Evolutionary conservation across 2,329 filamentous ascomycete genomes (phyloP).

Genomic region (Calonectria leucothoes): DNA sequence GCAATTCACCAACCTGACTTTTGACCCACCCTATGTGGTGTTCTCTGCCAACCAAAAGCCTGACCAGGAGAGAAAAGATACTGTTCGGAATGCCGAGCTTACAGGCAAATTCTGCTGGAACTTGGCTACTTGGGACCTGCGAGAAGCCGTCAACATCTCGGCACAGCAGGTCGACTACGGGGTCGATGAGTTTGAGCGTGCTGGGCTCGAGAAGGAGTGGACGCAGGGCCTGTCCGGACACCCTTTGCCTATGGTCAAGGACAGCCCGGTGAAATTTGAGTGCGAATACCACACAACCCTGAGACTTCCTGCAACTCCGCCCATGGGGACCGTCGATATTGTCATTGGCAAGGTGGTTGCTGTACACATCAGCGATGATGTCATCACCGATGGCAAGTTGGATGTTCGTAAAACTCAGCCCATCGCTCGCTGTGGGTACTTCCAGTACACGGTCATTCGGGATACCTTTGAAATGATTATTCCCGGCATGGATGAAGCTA

Average conservation of each 20-base stretch:
- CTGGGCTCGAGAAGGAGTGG: slow-evolving; percentile 11
- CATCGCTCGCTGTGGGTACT: slow-evolving; percentile 25
- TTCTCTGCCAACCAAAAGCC: slow-evolving; percentile 25
- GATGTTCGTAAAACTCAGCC: slow-evolving; percentile 19
- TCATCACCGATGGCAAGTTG: slow-evolving; percentile 15
- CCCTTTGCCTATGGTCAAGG: slow-evolving; percentile 18
- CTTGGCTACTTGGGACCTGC: slow-evolving; percentile 23
- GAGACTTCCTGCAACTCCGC: slow-evolving; percentile 17
- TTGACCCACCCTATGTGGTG: slow-evolving; percentile 25
- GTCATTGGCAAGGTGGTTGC: slow-evolving; percentile 22
- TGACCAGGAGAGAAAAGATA: slow-evolving; percentile 8
- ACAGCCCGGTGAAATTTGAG: slow-evolving; percentile 25
- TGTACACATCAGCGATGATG: slow-evolving; percentile 20
- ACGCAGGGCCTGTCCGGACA: slow-evolving; percentile 1
- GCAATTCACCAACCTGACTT: slow-evolving; percentile 26
- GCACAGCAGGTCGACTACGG: slow-evolving; percentile 21
- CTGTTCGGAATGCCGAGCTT: slow-evolving; percentile 15
- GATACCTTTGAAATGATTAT: slow-evolving; percentile 27
- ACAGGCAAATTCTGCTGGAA: slow-evolving; percentile 26
- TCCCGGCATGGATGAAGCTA: slow-evolving; percentile 22
- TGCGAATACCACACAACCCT: slow-evolving; percentile 22
- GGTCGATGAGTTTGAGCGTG: slow-evolving; percentile 20
- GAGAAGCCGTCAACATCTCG: slow-evolving; percentile 22
- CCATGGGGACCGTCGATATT: slow-evolving; percentile 24
- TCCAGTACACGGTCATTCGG: slow-evolving; percentile 17